A percentile compares a stretch with the other conserved stretches of the same genome.
Evolutionary conservation across 2,329 filamentous ascomycete species (phyloP).

Genomic region (Colletotrichum sp.): DNA sequence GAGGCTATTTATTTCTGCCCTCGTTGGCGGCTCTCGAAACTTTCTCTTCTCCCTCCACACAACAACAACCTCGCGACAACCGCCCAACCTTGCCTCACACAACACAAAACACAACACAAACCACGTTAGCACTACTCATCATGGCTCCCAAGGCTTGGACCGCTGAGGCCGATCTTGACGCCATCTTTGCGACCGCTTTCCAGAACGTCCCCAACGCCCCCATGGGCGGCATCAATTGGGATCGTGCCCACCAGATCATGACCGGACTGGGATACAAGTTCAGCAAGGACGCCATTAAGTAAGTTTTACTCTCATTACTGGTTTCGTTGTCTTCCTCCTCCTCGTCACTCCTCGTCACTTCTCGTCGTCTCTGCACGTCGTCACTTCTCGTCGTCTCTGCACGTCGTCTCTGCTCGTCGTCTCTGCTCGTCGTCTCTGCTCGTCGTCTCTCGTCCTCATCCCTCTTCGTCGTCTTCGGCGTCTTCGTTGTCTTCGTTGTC

Average conservation of each 20-base stretch:
- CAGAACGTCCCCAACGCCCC: conserved; percentile 24
- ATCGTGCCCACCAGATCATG: conserved; percentile 35
- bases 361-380: neutral
- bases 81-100: neutral
- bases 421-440: neutral
- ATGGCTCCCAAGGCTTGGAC: conserved; percentile 30
- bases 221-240: conserved; percentile 35
- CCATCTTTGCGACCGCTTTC: conserved; percentile 39
- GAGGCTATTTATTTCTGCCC: neutral
- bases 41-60: neutral
- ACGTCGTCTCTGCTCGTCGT: neutral
- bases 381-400: fast-evolving
- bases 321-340: neutral
- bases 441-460: neutral
- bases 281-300: conserved; percentile 44
- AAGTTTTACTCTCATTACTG: conserved; percentile 19
- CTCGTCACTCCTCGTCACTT: neutral
- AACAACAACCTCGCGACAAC: neutral
- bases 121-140: neutral
- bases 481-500: neutral
- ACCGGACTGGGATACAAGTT: conserved; percentile 36
- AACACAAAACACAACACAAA: neutral
- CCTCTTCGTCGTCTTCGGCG: neutral
- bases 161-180: conserved; percentile 38
- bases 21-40: neutral